Conservation (phyloP, 768 basidiomycete genomes). For the Solioccasus polychromus region DNA sequence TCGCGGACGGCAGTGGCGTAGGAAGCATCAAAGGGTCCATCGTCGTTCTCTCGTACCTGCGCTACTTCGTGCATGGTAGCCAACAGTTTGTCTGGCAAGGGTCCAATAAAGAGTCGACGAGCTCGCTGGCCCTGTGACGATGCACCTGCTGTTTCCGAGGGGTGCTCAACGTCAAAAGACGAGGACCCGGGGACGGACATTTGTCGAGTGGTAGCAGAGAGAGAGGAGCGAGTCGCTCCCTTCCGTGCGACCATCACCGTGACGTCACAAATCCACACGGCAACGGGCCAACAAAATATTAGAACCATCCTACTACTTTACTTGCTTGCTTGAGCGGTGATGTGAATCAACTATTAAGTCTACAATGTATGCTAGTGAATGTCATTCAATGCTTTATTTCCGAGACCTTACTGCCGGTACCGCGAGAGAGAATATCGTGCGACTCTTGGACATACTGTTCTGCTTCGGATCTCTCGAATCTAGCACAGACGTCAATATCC, state of each 20-base stretch:
- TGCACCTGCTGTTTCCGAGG: neutral
- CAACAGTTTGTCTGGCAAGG: conserved; percentile 65
- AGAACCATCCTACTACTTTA: neutral
- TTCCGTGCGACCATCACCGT: conserved; percentile 4
- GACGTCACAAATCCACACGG: conserved; percentile 24
- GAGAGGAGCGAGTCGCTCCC: neutral
- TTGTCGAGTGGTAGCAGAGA: neutral
- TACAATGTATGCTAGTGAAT: conserved; percentile 5
- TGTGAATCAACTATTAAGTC: too few species aligned
- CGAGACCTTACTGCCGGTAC: conserved; percentile 12
- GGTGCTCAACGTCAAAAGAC: neutral
- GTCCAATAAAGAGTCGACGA: conserved; percentile 69
- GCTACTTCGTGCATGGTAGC: conserved; percentile 35
- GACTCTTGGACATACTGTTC: conserved; percentile 63
- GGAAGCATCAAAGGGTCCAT: conserved; percentile 34
- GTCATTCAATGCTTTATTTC: conserved; percentile 27
- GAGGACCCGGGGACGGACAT: conserved; percentile 14
- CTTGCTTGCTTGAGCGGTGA: conserved; percentile 26
- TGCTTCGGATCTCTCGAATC: conserved; percentile 67
- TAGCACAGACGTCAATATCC: conserved; percentile 30
- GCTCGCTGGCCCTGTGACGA: conserved; percentile 22
- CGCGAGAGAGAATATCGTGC: conserved; percentile 47
- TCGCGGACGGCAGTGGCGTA: conserved; percentile 33
- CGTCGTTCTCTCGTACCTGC: conserved; percentile 24
- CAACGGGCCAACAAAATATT: conserved; percentile 2